Base-by-base conservation (phyloP, 352 stramenopile species). In the Phytophthora macrochlamydospora region DNA sequence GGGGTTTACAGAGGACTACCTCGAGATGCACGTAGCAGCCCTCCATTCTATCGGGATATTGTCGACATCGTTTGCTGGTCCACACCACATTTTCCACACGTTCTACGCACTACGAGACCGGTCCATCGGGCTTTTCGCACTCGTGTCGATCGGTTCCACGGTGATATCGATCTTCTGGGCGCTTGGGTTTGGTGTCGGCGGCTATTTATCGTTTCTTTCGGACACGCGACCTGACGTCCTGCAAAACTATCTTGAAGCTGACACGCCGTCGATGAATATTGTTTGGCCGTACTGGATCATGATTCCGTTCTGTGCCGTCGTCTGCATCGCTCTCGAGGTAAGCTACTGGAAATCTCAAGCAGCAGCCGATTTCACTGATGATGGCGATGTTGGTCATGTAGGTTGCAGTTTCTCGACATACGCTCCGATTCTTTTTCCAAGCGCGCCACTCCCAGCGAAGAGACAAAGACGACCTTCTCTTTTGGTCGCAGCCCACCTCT, bases 281-380 rank as follows among this genome's bases (percentile, higher is more conserved):
- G 35, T 40, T 55, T 71, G 82, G 50, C 48, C 56, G 13, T 89
- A 75, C 59, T 86, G 77, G 74, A 72, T 79, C 14, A 31, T 76
- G 11, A 42, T 89, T n/a, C 79, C 81, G 4, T 64, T 76, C n/a
- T 63, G 62, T 33, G 71, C 69, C 7, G 53, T 87, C 12, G 56
- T 80, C 9, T 76, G 77, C 50, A 77, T 84, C 35, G 69, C 77
- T 9, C 69, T 79, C 37, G 79, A 90, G 73, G 81, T 87, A 72
- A 49, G 31, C 12, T 24, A 24, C 18, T 7, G 4, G 12, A 11
- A 45, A 43, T 32, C 3, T 37, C 43, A 35, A 14, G 28, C 14
- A 31, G 3, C 3, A 30, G 13, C 14, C 46, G 13, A 29, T 55
- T 42, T 24, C 18, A 24, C 18, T 24, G 18, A 24, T 24, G 18